These are phyloP conservation scores for Pseudomonodictys pantanalensis DNA, from an alignment of 495 filamentous ascomycete genomes.

Conservation along the genomic window DNA sequence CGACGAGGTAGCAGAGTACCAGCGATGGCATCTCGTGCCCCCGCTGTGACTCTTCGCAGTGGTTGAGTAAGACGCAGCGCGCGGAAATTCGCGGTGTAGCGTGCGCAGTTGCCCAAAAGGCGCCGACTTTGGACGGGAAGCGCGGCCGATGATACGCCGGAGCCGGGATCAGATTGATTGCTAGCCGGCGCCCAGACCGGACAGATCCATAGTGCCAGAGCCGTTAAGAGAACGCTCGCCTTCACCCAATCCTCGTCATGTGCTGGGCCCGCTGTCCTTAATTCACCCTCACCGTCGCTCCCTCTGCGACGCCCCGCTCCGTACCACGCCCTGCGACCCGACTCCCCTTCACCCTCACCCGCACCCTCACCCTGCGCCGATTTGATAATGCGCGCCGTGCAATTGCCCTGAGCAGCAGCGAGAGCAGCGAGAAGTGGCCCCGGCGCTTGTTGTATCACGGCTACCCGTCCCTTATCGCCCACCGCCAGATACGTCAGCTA, in stretches of 20 bases:
- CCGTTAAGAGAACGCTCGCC: constrained; percentile 3
- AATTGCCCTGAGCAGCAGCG: constrained; percentile 9
- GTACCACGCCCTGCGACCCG: not conserved
- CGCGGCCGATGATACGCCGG: no score
- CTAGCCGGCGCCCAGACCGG: constrained; percentile 23
- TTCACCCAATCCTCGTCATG: constrained; percentile 15
- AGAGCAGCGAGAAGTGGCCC: constrained; percentile 19
- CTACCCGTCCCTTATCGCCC: constrained; percentile 27
- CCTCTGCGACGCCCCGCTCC: not conserved
- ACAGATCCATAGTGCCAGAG: constrained; percentile 4
- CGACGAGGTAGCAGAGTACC: no score
- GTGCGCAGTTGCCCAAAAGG: no score
- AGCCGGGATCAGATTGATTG: constrained; percentile 4
- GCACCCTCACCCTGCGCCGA: not conserved
- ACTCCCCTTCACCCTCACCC: not conserved
- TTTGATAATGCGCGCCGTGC: constrained; percentile 5
- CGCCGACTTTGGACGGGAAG: no score
- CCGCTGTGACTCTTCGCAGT: no score
- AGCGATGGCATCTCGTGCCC: no score
- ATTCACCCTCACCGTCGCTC: constrained; percentile 6
- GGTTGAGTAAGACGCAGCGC: no score
- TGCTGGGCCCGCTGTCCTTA: constrained; percentile 8
- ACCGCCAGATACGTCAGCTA: constrained; percentile 24
- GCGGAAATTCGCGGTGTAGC: no score
- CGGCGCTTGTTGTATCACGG: constrained; percentile 26